Evolutionary conservation across 495 filamentous ascomycete species (phyloP).

Genomic region (Oleoguttula mirabilis): DNA sequence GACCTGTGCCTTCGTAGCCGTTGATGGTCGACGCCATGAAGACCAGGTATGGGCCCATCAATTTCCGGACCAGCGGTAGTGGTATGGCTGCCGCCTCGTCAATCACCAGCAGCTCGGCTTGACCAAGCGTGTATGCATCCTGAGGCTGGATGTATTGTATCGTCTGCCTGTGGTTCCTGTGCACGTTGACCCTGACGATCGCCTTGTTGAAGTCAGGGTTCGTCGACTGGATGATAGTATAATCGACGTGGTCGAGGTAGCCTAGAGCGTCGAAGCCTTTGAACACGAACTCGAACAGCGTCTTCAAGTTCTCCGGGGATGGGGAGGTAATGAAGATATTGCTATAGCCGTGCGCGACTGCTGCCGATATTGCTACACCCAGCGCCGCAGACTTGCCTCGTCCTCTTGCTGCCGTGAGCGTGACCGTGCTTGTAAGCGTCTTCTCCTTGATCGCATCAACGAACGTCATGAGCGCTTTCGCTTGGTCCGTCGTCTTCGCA

Average conservation of each 20-base stretch:
- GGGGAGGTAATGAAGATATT: constrained; percentile 99
- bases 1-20: constrained; percentile 94
- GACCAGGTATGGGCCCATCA: constrained; percentile 95
- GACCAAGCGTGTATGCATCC: constrained; percentile 85
- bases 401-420: constrained; percentile 86
- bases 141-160: constrained; percentile 98
- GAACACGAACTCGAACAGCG: constrained; percentile 95
- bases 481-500: constrained; percentile 86
- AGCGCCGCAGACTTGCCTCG: constrained; percentile 94
- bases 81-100: constrained; percentile 98
- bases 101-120: constrained; percentile 91
- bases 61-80: constrained; percentile 76
- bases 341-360: constrained; percentile 90
- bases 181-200: constrained; percentile 91
- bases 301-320: constrained; percentile 96
- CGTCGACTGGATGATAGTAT: constrained; percentile 95
- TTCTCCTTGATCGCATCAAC: constrained; percentile 96
- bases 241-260: constrained; percentile 90
- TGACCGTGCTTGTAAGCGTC: constrained; percentile 83
- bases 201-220: constrained; percentile 99
- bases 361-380: constrained; percentile 86
- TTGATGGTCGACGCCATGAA: constrained; percentile 99
- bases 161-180: constrained; percentile 90
- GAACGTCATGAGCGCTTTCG: constrained; percentile 87
- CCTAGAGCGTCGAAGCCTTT: constrained; percentile 92